Percentiles rank a stretch among this genome's conserved stretches.
Conservation (phyloP, 2,329 filamentous ascomycete species). For the Neopestalotiopsis rosae region DNA sequence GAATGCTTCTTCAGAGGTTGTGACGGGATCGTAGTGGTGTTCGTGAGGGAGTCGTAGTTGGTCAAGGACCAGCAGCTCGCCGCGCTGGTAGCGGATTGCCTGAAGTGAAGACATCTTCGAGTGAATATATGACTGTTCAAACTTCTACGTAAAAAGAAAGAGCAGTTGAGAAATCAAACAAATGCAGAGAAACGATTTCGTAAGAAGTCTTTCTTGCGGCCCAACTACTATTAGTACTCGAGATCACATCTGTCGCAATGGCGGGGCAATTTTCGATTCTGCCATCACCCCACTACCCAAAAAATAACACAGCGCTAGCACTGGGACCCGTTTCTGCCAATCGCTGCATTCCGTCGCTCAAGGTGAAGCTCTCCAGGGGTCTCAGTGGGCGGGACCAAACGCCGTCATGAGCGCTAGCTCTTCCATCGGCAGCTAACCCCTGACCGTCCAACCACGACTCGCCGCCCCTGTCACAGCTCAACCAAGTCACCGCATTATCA, state of each 20-base stretch:
- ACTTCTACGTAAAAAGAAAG: neutral
- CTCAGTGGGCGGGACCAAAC: slow-evolving; percentile 8
- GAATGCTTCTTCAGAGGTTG: slow-evolving; percentile 76
- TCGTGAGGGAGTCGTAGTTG: slow-evolving; percentile 84
- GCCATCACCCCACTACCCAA: slow-evolving; percentile 18
- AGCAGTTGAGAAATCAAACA: neutral
- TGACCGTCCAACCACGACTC: neutral
- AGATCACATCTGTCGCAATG: neutral
- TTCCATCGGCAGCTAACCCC: slow-evolving; percentile 4
- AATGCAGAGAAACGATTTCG: neutral
- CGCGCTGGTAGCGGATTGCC: slow-evolving; percentile 77
- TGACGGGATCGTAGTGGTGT: slow-evolving; percentile 77
- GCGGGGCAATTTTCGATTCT: slow-evolving; percentile 18
- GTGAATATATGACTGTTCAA: neutral
- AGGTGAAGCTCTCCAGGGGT: slow-evolving; percentile 10
- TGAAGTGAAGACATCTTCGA: slow-evolving; percentile 64
- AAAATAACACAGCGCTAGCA: neutral
- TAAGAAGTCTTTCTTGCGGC: neutral
- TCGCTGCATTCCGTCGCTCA: neutral
- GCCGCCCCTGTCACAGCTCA: neutral
- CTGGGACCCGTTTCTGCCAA: neutral
- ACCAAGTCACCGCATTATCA: neutral
- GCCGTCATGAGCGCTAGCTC: neutral
- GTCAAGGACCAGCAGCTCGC: slow-evolving; percentile 78
- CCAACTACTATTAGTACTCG: slow-evolving; percentile 3